Base-by-base conservation (phyloP, 1,284 basidiomycete genomes). In the Ganoderma leucocontextum region DNA sequence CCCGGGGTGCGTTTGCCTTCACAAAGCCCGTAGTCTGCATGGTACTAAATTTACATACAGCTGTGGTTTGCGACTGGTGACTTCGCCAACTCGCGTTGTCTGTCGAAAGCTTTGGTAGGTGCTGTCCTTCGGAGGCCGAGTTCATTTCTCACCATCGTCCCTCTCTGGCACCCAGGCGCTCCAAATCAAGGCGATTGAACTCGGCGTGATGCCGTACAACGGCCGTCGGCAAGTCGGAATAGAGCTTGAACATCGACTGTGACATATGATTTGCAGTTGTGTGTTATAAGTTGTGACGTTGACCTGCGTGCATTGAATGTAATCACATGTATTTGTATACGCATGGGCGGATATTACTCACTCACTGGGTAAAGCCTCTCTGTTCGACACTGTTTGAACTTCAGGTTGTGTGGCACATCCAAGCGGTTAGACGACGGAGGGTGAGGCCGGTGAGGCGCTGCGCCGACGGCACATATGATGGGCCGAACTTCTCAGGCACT, bases 1-100 rank as follows among this genome's bases (percentile, higher is more conserved):
- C 81, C 82, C 1, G 72, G 71, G n/a, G 75, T 76, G 42, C 38
- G 13, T 39, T 60, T 4, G 0, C 7, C 13, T 4, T 9, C n/a
- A 13, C 25, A 6, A 60, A 4, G 6, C 41, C 38, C 22, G 19
- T 17, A 22, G 9, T 22, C n/a, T n/a, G 22, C 12, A 9, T 17
- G 22, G 2, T 13, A 10, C 25, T 15, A 22, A 36, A 9, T 60
- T 42, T n/a, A 7, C 52, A 12, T 49, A 15, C 62, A 65, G 69
- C 36, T 65, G 2, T 70, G 67, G 67, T 66, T 65, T 36, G 62
- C 71, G 4, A 68, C 65, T 17, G 71, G 71, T 3, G 69, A 70
- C n/a, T 72, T 70, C 65, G 70, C 57, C 49, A 63, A 69, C 6
- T 72, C 69, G 7, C 71, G 71, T 33, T 52, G 57, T 19, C 65